Percentiles rank a stretch among this genome's conserved stretches.
Evolutionary conservation across 2,329 filamentous ascomycete species (phyloP).

Genomic region (Neofusicoccum sp.): DNA sequence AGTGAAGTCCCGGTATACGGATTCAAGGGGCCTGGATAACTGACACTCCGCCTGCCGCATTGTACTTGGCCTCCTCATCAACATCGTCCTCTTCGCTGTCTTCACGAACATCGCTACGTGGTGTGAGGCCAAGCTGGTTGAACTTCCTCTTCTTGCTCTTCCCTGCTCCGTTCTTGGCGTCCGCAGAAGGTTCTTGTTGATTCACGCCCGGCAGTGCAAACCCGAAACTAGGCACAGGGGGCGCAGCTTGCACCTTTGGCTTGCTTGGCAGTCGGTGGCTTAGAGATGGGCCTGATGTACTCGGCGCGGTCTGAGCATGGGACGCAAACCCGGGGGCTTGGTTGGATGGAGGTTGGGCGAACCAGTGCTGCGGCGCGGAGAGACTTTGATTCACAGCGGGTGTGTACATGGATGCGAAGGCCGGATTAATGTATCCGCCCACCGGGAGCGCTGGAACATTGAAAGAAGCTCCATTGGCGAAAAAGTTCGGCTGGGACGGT

Average conservation of each 20-base stretch:
- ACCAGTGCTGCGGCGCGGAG: neutral
- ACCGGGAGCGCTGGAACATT: neutral
- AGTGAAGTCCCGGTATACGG: constrained; percentile 24
- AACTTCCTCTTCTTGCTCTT: constrained; percentile 70
- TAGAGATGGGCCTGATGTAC: neutral
- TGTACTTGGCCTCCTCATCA: constrained; percentile 65
- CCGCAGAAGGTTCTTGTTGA: neutral
- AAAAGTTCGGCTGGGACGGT: neutral
- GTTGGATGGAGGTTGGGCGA: neutral
- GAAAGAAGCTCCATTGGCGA: neutral
- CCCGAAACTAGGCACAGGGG: constrained; percentile 40
- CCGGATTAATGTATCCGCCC: constrained; percentile 26
- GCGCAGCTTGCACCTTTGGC: constrained; percentile 25
- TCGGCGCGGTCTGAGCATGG: neutral
- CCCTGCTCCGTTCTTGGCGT: neutral
- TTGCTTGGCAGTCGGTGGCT: neutral
- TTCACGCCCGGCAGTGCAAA: constrained; percentile 32
- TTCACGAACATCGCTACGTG: constrained; percentile 52
- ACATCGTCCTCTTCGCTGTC: constrained; percentile 66
- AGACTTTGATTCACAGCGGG: neutral
- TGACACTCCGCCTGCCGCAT: constrained; percentile 56
- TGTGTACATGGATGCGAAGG: constrained; percentile 22
- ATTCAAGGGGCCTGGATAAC: constrained; percentile 33
- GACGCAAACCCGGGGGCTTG: neutral
- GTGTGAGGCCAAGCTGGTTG: constrained; percentile 72